Conservation (phyloP, 768 basidiomycete genomes). For the Rubroboletus satanas region DNA sequence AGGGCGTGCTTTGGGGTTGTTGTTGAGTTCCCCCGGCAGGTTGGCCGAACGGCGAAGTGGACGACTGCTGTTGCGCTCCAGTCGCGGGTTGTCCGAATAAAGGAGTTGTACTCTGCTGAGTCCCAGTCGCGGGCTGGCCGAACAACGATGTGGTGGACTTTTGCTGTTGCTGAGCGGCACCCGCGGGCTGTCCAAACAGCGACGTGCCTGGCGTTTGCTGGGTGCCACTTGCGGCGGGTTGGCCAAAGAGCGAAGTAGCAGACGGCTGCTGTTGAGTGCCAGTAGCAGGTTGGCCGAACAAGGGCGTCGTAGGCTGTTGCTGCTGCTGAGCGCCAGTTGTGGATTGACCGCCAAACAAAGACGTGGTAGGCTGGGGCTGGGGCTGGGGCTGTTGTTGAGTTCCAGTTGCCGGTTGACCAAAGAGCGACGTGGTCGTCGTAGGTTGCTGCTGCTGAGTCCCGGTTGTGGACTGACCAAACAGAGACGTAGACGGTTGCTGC, state of each 20-base stretch:
- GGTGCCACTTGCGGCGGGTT: conserved; percentile 23
- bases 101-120: conserved; percentile 14
- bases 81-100: conserved; percentile 30
- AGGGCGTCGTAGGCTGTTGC: conserved; percentile 11
- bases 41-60: conserved; percentile 38
- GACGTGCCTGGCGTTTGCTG: conserved; percentile 29
- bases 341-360: conserved; percentile 25
- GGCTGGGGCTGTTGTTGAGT: conserved; percentile 26
- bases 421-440: conserved; percentile 24
- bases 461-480: conserved; percentile 22
- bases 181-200: conserved; percentile 38
- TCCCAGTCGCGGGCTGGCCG: conserved; percentile 19
- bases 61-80: conserved; percentile 33
- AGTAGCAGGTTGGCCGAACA: conserved; percentile 28
- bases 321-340: conserved; percentile 15
- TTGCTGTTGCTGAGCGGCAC: conserved; percentile 24
- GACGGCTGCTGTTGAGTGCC: conserved; percentile 35
- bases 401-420: conserved; percentile 32
- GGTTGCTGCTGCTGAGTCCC: conserved; percentile 30
- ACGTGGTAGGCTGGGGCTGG: conserved; percentile 18
- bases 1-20: conserved; percentile 23
- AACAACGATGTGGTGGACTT: conserved; percentile 30
- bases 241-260: conserved; percentile 27
- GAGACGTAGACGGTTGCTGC: conserved; percentile 26
- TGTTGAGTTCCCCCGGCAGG: conserved; percentile 20